Base-by-base conservation (phyloP, 2,329 filamentous ascomycete species). In the Botrytis fragariae region DNA sequence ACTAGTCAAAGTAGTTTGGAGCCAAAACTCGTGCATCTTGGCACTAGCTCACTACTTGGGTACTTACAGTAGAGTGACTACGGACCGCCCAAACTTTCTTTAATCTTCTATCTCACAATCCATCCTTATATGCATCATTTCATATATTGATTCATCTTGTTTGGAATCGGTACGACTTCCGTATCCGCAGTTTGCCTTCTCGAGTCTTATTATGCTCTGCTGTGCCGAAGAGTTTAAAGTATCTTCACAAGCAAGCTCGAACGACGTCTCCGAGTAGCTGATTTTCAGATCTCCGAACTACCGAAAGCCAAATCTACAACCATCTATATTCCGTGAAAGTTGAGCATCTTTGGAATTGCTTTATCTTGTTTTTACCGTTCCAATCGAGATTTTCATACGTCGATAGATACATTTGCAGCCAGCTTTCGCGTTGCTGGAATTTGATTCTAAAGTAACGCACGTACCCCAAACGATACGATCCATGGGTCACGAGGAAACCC, bases 1-100 rank as follows among this genome's bases (percentile, higher is more conserved):
- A 32, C 39, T 57, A 32, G 32, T 67, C 64, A 67, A 67, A 54
- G 45, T 54, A 68, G 65, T 57, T 57, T 68, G 48, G 48, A 57
- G 48, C 65, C 45, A 68, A 68, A 57, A 68, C 18, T 54, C 64
- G 18, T 68, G 64, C 64, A 57, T 57, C 9, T 54, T 54, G 35
- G 22, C 32, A n/a, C 42, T 45, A 18, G 61, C 42, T n/a, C 14
- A 32, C 62, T 32, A 45, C 62, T 20, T 9, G n/a, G n/a, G n/a
- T 57, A 57, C 51, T 61, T 63, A n/a, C 37, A 42, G 60, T n/a
- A 25, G 22, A n/a, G 37, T 25, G 18, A 39, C 14, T 39, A 48
- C 35, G 37, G 10, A 54, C 25, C 25, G 37, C 48, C 35, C 35
- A 42, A 68, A 32, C 32, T 57, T 68, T 54, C 35, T 68, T 57